Percentiles rank a stretch among this genome's conserved stretches.
phyloP scores from a whole-genome alignment of 306 rosid species.

The Begonia fuchsioides region DNA sequence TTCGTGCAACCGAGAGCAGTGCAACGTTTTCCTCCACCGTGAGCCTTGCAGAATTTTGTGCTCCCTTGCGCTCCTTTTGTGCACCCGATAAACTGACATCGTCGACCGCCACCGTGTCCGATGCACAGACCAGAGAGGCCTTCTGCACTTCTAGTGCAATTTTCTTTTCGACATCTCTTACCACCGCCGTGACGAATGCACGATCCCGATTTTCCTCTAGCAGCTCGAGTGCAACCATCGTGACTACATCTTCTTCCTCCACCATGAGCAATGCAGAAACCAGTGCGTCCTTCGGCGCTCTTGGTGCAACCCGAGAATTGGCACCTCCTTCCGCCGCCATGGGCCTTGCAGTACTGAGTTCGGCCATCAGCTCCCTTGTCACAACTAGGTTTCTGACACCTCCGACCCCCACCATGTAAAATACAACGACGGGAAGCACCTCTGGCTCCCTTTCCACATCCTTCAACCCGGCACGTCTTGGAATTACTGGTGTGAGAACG shows the following conservation, averaged over 20 bases:
- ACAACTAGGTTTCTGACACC: slow-evolving; percentile 88
- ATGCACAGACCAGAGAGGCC: slow-evolving; percentile 93
- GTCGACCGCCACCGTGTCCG: slow-evolving; percentile 90
- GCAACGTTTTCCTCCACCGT: slow-evolving; percentile 91
- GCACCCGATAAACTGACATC: slow-evolving; percentile 73
- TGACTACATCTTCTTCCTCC: slow-evolving; percentile 87
- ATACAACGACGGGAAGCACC: slow-evolving; percentile 94
- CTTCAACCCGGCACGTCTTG: slow-evolving; percentile 71
- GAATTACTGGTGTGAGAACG: slow-evolving; percentile 42
- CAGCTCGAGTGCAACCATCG: slow-evolving; percentile 76
- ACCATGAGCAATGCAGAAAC: slow-evolving; percentile 92
- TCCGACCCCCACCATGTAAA: slow-evolving; percentile 91
- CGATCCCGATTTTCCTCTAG: slow-evolving; percentile 89
- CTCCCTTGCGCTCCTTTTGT: slow-evolving; percentile 96
- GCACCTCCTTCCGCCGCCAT: slow-evolving; percentile 95
- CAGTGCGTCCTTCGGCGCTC: slow-evolving; percentile 97
- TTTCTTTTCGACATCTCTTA: slow-evolving; percentile 82
- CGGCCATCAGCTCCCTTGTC: slow-evolving; percentile 96
- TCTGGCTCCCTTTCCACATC: slow-evolving; percentile 93
- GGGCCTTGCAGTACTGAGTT: slow-evolving; percentile 92
- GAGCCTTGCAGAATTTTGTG: slow-evolving; percentile 92
- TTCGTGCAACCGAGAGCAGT: slow-evolving; percentile 82
- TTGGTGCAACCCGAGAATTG: slow-evolving; percentile 88
- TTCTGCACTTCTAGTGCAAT: slow-evolving; percentile 89
- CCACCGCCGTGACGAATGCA: slow-evolving; percentile 96